Conservation (phyloP, 169 alveolate species). For the Eimeria brunetti region DNA sequence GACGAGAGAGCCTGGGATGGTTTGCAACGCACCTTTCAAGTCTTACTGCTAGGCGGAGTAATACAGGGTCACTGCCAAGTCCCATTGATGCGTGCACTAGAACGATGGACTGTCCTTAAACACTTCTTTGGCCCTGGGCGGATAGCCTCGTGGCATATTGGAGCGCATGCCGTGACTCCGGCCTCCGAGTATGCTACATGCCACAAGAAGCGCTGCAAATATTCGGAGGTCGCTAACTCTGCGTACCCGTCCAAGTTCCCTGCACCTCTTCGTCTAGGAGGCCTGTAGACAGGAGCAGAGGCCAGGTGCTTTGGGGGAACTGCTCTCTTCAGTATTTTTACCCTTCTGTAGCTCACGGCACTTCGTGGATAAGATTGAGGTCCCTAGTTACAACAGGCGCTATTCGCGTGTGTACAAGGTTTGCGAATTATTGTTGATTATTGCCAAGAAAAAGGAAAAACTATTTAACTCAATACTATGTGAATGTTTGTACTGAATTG, state of each 20-base stretch:
- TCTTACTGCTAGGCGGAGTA: too few species aligned
- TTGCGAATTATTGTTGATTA: not conserved
- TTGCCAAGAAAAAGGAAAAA: not conserved
- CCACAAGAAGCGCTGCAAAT: too few species aligned
- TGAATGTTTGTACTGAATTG: not conserved
- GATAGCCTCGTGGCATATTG: not conserved
- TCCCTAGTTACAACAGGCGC: not conserved
- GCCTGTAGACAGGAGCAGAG: too few species aligned
- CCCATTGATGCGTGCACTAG: not conserved
- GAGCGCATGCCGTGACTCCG: too few species aligned
- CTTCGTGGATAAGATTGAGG: not conserved
- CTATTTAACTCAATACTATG: not conserved
- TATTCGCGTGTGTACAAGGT: not conserved
- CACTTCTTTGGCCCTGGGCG: not conserved
- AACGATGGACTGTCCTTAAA: not conserved
- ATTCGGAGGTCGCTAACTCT: too few species aligned
- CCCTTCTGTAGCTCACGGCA: not conserved
- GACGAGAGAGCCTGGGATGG: too few species aligned
- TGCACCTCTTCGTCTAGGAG: too few species aligned
- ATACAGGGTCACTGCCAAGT: not conserved
- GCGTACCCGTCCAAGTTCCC: too few species aligned
- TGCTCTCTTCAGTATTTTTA: not conserved
- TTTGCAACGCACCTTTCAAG: too few species aligned
- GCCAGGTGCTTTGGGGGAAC: too few species aligned
- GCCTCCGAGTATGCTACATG: too few species aligned